phyloP scores from a whole-genome alignment of 768 basidiomycete species.

The Postia placenta region DNA sequence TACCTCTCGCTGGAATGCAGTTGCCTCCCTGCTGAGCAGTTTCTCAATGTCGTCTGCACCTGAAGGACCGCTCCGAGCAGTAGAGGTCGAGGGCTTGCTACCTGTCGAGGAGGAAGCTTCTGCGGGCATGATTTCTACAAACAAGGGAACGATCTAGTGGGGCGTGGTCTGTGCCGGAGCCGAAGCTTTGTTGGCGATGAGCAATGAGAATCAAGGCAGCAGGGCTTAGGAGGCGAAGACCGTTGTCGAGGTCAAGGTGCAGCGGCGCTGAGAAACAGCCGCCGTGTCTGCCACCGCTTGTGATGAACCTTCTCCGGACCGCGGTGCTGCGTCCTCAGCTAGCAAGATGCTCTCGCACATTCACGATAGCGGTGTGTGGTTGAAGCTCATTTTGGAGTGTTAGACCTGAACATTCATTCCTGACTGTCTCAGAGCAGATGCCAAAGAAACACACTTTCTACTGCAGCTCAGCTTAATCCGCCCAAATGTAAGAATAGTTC shows the following conservation, averaged over 20 bases:
- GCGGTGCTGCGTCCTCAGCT: slow-evolving; percentile 12
- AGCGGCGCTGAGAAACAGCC: slow-evolving; percentile 2
- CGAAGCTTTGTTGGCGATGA: slow-evolving; percentile 8
- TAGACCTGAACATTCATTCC: not conserved
- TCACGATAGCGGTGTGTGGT: not conserved
- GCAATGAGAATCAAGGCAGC: not conserved
- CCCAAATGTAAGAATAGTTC: not conserved
- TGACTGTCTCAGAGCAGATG: slow-evolving; percentile 1
- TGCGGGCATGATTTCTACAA: slow-evolving; percentile 14
- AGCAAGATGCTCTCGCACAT: not conserved
- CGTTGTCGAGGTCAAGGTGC: not conserved
- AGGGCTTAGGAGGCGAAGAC: not conserved
- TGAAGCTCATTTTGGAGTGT: not conserved
- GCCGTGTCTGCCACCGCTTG: slow-evolving; percentile 5
- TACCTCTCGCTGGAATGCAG: slow-evolving; percentile 79
- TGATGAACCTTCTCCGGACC: slow-evolving; percentile 21
- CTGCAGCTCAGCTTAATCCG: not conserved
- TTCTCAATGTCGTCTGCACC: slow-evolving; percentile 67
- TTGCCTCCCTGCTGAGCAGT: slow-evolving; percentile 72
- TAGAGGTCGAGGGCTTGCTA: slow-evolving; percentile 11
- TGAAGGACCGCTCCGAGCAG: slow-evolving; percentile 12
- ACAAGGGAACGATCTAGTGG: not conserved
- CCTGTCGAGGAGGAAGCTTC: slow-evolving; percentile 17
- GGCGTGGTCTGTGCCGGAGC: not conserved
- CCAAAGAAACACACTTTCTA: not conserved